Base-by-base conservation (phyloP, 441 rosid genomes). In the Pelargonium myrrhifolium region DNA sequence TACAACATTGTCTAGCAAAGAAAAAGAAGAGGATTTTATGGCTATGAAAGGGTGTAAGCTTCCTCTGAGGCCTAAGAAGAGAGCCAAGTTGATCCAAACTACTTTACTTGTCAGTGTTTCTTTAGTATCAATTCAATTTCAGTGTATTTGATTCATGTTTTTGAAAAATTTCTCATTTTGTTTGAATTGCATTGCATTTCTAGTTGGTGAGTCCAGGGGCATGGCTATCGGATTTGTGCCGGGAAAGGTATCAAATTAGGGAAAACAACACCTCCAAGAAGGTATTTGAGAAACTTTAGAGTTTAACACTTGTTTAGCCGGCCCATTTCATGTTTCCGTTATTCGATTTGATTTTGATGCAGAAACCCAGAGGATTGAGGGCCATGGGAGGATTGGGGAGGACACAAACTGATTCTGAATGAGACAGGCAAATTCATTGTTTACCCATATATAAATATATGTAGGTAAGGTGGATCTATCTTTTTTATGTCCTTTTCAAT, bases 21-120 rank as follows among this genome's bases (percentile, higher is more conserved):
- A 89, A 78, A 92, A 90, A 79, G 98, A 92, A 79, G 96, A 88
- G 74, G 96, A 89, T 83, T 89, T 88, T 76, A 77, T 89, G 87
- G 90, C 92, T 22, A 86, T 92, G 95, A 92, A 92, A 83, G 98
- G 98, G 15, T 92, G 98, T 68, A 92, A 87, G 71, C 95, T 80
- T 70, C 85, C 98, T 71, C 96, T 87, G 68, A 77, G 96, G 77
- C 98, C 98, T 20, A 88, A 88, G 75, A 89, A 89, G 71, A 77
- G 98, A 71, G 93, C 96, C 47, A 89, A 92, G 71, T 74, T 87
- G 76, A 86, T 92, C 70, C 95, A 89, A 79, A 87, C 83, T 79
- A 88, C 88, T 51, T 69, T 89, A 71, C 92, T 88, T 24, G 96
- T 88, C 67, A 80, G 90, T 76, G 51, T 67, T n/a, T n/a, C n/a